Conservation (phyloP, 495 filamentous ascomycete species). For the Lindgomyces ingoldianus region DNA sequence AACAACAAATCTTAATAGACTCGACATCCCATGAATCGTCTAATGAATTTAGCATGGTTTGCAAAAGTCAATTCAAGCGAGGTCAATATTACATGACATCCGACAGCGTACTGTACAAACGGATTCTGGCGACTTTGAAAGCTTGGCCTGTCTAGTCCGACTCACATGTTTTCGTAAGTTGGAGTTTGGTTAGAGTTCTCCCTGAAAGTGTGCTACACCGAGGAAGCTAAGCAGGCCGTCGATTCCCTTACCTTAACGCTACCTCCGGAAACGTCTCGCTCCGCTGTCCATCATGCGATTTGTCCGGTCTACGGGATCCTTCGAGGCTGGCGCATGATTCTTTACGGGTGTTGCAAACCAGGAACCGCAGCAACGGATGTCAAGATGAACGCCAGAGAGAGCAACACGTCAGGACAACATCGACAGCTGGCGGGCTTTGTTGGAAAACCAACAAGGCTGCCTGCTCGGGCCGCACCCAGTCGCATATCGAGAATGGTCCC, state of each 20-base stretch:
- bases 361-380: conserved; percentile 1
- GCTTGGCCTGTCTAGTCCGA: neutral
- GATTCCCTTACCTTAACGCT: neutral
- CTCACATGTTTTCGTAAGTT: no score
- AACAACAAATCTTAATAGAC: neutral
- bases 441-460: conserved; percentile 24
- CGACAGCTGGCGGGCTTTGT: neutral
- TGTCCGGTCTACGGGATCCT: neutral
- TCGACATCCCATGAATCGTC: neutral
- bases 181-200: neutral
- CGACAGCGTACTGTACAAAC: no score
- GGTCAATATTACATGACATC: no score
- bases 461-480: conserved; percentile 30
- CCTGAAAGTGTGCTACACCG: neutral
- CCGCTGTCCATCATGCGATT: neutral
- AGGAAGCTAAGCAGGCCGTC: neutral
- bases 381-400: neutral
- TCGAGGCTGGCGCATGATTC: neutral
- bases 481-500: conserved; percentile 18
- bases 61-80: no score
- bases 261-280: conserved; percentile 25
- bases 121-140: neutral
- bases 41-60: neutral
- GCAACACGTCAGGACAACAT: neutral
- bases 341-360: neutral